phyloP scores from a whole-genome alignment of 257 asterid species.

The Sherardia arvensis region DNA sequence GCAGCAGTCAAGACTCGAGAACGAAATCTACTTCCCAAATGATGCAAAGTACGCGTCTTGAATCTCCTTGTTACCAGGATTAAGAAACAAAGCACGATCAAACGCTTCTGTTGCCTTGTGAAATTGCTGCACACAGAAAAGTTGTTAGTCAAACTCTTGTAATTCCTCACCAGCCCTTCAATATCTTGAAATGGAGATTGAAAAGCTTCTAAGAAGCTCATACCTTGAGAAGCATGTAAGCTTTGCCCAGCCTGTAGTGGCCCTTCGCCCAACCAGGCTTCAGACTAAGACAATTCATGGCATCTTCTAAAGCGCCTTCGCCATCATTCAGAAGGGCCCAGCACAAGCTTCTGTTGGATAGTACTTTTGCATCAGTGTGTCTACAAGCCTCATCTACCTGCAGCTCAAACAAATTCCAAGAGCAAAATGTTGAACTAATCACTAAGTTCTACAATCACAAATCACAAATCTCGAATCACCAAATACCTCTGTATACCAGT shows the following conservation, averaged over 20 bases:
- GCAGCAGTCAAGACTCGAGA: too few species aligned
- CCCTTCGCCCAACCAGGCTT: slow-evolving; percentile 12
- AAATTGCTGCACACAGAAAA: slow-evolving; percentile 7
- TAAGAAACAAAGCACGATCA: slow-evolving; percentile 12
- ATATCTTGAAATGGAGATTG: neutral
- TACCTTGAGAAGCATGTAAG: slow-evolving; percentile 6
- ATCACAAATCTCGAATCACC: too few species aligned
- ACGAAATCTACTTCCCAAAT: too few species aligned
- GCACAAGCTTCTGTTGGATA: slow-evolving; percentile 8
- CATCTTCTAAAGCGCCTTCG: neutral
- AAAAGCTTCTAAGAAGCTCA: neutral
- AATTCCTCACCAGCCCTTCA: too few species aligned
- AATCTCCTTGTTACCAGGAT: slow-evolving; percentile 18
- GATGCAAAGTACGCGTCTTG: neutral
- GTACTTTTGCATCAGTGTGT: slow-evolving; percentile 4
- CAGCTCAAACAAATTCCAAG: neutral
- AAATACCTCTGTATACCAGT: slow-evolving; percentile 25
- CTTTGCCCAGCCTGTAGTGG: slow-evolving; percentile 11
- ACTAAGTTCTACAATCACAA: neutral
- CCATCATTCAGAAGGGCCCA: neutral
- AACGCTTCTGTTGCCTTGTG: slow-evolving; percentile 15
- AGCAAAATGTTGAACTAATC: neutral
- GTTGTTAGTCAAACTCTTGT: neutral
- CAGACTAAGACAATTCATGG: neutral
- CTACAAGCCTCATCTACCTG: slow-evolving; percentile 1